These are phyloP conservation scores for Arachnomyces sp. DNA, from an alignment of 2,329 filamentous ascomycete species.

Conservation along the genomic window DNA sequence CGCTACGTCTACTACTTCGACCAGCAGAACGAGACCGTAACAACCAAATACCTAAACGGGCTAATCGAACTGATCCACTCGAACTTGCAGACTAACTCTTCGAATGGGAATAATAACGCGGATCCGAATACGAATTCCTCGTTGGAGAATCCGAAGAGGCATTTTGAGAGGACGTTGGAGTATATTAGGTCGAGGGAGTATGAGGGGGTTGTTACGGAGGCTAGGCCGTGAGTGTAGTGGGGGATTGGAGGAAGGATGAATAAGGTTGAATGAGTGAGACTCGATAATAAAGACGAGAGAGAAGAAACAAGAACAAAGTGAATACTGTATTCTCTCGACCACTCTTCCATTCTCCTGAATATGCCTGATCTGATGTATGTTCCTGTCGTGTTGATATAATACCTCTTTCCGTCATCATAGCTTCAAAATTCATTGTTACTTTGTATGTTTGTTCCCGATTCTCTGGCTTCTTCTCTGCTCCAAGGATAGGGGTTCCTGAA, in stretches of 20 bases:
- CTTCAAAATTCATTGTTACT: not conserved
- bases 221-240: conserved; percentile 37
- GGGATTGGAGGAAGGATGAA: too few relatives aligned
- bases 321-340: too few relatives aligned
- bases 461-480: not conserved
- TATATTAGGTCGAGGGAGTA: conserved; percentile 89
- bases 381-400: not conserved
- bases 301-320: conserved; percentile 1
- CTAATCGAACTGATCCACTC: conserved; percentile 97
- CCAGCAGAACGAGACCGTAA: conserved; percentile 96
- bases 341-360: not conserved
- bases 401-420: not conserved
- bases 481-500: too few relatives aligned
- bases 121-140: conserved; percentile 57
- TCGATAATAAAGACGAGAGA: too few relatives aligned
- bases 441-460: not conserved
- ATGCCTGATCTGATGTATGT: not conserved
- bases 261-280: too few relatives aligned
- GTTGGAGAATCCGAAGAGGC: conserved; percentile 81
- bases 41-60: conserved; percentile 94
- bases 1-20: conserved; percentile 99
- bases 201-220: conserved; percentile 73
- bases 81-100: conserved; percentile 75
- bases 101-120: conserved; percentile 41
- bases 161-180: conserved; percentile 90